Base-by-base conservation (phyloP, 75 land plant species). In the Selaginella tamariscina region DNA sequence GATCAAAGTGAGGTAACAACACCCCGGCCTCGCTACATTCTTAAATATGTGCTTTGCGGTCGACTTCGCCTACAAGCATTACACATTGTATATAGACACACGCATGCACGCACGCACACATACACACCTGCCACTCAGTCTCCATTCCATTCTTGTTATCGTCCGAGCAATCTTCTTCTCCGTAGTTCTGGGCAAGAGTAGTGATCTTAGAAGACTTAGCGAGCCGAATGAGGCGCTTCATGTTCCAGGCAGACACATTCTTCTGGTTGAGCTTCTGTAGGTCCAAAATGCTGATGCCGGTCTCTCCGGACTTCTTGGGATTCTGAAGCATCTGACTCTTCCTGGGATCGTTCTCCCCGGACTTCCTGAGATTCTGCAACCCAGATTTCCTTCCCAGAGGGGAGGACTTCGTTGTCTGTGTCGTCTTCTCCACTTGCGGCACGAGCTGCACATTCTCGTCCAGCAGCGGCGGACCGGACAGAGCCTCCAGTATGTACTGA, bases 171-270 rank as follows among this genome's bases (percentile, higher is more conserved):
- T 82, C 83, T 0, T 55, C 30, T 31, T 72, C 75, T 2, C 55
- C 21, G 0, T 83, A 39, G 31, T 73, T 75, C 70, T 87, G 86
- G 49, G 84, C 84, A 30, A 89, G 69, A 0, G 89, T 86, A 1
- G 83, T 24, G 27, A 89, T n/a, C 1, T 68, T 56, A 9, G 84
- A 84, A 64, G 79, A 70, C 54, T 83, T 77, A 8, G 86, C 86
- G 0, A 86, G 77, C 1, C 71, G 81, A 66, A 89, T 80, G 57
- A 89, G 68, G 57, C 87, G 71, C 77, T 86, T 89, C 86, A 86
- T 89, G 32, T 79, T 82, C 86, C 89, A 87, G 0, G 94, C 94
- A 0, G 94, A 89, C 0, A 89, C 75, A 56, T 89, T 86, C 74
- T 89, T 78, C 56, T 64, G 78, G 67, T 78, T 82, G 1, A 89